Base-by-base conservation (phyloP, 75 land plant species). In the Selaginella tamariscina region DNA sequence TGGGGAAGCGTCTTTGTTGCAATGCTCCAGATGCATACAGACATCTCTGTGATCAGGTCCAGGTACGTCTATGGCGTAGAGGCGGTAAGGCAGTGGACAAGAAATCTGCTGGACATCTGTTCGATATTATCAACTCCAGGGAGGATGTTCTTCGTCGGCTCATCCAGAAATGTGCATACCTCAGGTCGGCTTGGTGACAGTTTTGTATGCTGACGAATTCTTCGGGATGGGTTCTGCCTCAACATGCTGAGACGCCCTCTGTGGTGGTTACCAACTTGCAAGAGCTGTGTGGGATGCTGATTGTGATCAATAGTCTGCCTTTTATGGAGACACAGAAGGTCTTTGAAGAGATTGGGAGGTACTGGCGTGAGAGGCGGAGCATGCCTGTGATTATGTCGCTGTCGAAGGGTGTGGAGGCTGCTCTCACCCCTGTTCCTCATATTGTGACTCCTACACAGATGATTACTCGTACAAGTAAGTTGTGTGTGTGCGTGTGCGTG, bases 271-370 rank as follows among this genome's bases (percentile, higher is more conserved):
- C 97, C 15, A 88, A 91, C 66, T 72, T 91, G 75, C 89, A 88
- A 74, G 97, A 88, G 97, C 97, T 33, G 89, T 91, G 13, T 88
- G 94, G 94, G 97, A 91, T 78, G 97, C 97, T 29, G 97, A 82
- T 91, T 39, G 85, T 91, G 28, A 32, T 91, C 0, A 88, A 88
- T 78, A 88, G 97, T 0, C 76, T 91, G 63, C 97, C 97, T 0
- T 91, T 93, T 0, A 91, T 93, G 0, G 97, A 91, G 67, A 91
- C 92, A 0, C 69, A 72, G 22, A 71, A 74, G 2, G 83, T 91
- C 29, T 91, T 91, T 69, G 79, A 85, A 28, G 86, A 91, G 60
- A 82, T 91, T 21, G 85, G 89, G 18, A 67, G 67, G 20, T 88
- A 84, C 71, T 91, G 93, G 97, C 77, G 79, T 32, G 93, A 91